Conservation (phyloP, 2,329 filamentous ascomycete genomes). For the Apiospora hydei region DNA sequence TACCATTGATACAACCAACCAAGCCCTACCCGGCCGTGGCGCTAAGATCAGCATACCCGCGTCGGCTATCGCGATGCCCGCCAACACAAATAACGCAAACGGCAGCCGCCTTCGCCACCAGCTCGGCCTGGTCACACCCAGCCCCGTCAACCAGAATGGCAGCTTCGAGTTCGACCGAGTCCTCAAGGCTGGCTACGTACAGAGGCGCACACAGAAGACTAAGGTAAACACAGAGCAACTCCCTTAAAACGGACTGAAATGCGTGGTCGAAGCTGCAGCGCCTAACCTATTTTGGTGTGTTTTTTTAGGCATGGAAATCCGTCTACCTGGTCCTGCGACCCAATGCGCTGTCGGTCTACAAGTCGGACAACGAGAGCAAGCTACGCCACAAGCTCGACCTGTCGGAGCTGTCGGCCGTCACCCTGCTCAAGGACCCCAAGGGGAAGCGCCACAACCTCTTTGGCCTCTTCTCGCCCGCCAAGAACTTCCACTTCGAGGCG, state of each 20-base stretch:
- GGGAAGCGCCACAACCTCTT: conserved; percentile 88
- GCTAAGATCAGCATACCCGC: conserved; percentile 38
- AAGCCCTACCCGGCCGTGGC: conserved; percentile 35
- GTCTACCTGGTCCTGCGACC: conserved; percentile 90
- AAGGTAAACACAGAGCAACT: conserved; percentile 65
- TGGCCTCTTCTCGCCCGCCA: conserved; percentile 87
- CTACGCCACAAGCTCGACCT: conserved; percentile 88
- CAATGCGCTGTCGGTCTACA: conserved; percentile 91
- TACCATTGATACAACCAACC: conserved; percentile 9
- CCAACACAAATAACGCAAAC: conserved; percentile 31
- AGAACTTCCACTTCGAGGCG: conserved; percentile 91
- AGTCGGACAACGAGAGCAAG: conserved; percentile 87
- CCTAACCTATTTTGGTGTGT: conserved; percentile 22
- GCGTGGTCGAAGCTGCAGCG: conserved; percentile 10
- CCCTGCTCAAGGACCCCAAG: conserved; percentile 87
- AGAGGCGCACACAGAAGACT: conserved; percentile 91
- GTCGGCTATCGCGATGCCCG: conserved; percentile 35
- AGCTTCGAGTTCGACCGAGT: conserved; percentile 96
- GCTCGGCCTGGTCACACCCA: conserved; percentile 70
- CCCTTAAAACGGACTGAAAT: conserved; percentile 24
- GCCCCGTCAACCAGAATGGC: conserved; percentile 91
- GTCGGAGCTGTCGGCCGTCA: conserved; percentile 89
- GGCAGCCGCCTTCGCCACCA: conserved; percentile 48
- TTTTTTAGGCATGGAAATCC: conserved; percentile 80
- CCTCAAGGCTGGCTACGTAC: conserved; percentile 85